These are phyloP conservation scores for Zostera marina DNA, from an alignment of 116 monocot species.

Conservation along the genomic window DNA sequence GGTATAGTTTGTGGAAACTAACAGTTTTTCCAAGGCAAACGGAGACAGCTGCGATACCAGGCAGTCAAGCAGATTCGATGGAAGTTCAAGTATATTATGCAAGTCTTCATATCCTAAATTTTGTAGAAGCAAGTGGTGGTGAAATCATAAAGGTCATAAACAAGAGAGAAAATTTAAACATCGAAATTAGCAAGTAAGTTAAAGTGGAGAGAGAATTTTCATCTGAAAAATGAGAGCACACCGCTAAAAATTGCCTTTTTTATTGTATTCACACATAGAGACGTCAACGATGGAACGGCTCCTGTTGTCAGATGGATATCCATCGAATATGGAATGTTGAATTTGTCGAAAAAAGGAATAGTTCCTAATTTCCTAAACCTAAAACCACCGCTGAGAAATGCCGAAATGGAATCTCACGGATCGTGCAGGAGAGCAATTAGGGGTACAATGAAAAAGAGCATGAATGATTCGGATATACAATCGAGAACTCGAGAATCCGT, in stretches of 20 bases:
- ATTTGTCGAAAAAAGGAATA: too few species aligned
- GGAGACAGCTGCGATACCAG: conserved; percentile 36
- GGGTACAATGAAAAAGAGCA: too few species aligned
- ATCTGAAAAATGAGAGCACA: conserved; percentile 14
- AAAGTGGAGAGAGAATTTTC: neutral
- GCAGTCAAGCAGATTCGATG: conserved; percentile 40
- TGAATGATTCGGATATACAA: too few species aligned
- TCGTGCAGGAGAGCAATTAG: too few species aligned
- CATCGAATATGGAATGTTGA: too few species aligned
- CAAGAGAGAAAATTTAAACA: neutral
- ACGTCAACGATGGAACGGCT: conserved; percentile 37
- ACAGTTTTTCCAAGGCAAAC: conserved; percentile 47
- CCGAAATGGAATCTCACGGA: too few species aligned
- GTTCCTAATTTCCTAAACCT: too few species aligned
- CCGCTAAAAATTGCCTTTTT: conserved; percentile 7
- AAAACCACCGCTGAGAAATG: too few species aligned
- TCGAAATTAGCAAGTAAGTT: too few species aligned
- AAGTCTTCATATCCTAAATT: conserved; percentile 25
- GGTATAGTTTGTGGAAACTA: conserved; percentile 2
- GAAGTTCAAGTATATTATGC: conserved; percentile 52
- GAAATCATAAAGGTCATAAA: too few species aligned
- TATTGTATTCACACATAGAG: conserved; percentile 34
- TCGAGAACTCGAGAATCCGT: too few species aligned
- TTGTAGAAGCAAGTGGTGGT: neutral
- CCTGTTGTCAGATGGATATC: conserved; percentile 19